Evolutionary conservation across 148 eudicot species (phyloP).

Genomic region (Gaultheria prostrata): DNA sequence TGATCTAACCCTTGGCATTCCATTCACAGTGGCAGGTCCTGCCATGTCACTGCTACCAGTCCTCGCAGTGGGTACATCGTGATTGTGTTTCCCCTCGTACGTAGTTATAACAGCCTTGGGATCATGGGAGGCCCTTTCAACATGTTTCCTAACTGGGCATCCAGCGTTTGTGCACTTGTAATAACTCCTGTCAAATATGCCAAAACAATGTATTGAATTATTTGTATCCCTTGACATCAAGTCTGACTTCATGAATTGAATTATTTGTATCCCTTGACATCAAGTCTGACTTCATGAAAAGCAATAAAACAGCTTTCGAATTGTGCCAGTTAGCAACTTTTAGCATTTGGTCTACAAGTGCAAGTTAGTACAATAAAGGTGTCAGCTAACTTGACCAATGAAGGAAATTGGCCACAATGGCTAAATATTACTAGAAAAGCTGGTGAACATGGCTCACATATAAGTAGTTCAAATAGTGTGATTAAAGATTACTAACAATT

Average conservation of each 20-base stretch:
- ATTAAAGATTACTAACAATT: not conserved
- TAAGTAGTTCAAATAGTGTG: not conserved
- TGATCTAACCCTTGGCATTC: constrained; percentile 10
- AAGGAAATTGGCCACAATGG: not conserved
- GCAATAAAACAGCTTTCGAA: not conserved
- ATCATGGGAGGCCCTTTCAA: constrained; percentile 35
- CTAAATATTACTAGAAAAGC: not conserved
- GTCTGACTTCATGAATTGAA: not conserved
- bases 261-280: not conserved
- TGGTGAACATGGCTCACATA: not conserved
- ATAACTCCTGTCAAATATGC: constrained; percentile 23
- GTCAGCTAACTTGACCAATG: not conserved
- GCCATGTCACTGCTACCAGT: constrained; percentile 15
- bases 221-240: not conserved
- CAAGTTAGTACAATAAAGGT: not conserved
- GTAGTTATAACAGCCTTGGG: constrained; percentile 33
- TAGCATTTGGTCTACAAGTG: not conserved
- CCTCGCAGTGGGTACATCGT: constrained; percentile 20
- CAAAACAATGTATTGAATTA: not conserved
- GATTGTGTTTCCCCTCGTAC: constrained; percentile 30
- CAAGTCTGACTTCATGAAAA: not conserved
- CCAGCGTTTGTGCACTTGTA: constrained; percentile 31
- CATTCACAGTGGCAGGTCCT: not conserved
- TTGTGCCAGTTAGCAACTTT: not conserved
- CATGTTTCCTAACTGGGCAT: constrained; percentile 32